phyloP scores from a whole-genome alignment of 495 filamentous ascomycete species.

The Penicillium roqueforti region DNA sequence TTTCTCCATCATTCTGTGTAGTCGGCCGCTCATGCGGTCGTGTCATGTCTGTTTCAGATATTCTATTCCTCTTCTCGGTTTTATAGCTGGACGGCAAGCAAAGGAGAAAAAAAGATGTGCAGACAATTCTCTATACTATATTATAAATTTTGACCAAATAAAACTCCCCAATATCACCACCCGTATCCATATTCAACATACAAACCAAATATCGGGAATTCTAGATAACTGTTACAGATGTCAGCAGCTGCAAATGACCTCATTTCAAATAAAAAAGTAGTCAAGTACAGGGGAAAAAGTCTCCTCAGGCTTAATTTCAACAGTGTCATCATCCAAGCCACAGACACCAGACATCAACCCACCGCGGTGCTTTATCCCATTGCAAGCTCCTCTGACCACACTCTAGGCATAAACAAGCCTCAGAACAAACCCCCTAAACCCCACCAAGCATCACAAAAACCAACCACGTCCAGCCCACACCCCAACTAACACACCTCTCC shows the following conservation, averaged over 20 bases:
- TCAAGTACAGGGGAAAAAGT: slow-evolving; percentile 5
- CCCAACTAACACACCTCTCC: not conserved
- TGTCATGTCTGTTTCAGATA: too few relatives aligned
- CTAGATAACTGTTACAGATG: not conserved
- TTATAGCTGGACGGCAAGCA: too few relatives aligned
- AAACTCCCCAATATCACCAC: not conserved
- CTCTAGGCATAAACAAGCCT: not conserved
- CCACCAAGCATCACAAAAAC: slow-evolving; percentile 9
- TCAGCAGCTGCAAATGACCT: not conserved
- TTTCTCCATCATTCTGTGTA: not conserved
- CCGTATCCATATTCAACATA: not conserved
- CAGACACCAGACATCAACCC: slow-evolving; percentile 27
- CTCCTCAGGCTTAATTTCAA: slow-evolving; percentile 58
- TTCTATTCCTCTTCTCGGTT: too few relatives aligned
- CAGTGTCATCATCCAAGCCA: slow-evolving; percentile 44
- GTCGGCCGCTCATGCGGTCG: too few relatives aligned
- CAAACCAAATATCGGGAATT: not conserved
- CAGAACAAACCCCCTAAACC: not conserved
- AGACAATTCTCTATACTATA: too few relatives aligned
- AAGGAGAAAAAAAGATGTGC: too few relatives aligned
- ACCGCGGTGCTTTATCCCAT: slow-evolving; percentile 29
- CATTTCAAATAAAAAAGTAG: not conserved
- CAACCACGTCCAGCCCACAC: slow-evolving; percentile 1
- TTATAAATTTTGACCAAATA: too few relatives aligned
- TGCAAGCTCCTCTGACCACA: not conserved